phyloP scores from a whole-genome alignment of 495 filamentous ascomycete species.

The Hyaloscypha bicolor region DNA sequence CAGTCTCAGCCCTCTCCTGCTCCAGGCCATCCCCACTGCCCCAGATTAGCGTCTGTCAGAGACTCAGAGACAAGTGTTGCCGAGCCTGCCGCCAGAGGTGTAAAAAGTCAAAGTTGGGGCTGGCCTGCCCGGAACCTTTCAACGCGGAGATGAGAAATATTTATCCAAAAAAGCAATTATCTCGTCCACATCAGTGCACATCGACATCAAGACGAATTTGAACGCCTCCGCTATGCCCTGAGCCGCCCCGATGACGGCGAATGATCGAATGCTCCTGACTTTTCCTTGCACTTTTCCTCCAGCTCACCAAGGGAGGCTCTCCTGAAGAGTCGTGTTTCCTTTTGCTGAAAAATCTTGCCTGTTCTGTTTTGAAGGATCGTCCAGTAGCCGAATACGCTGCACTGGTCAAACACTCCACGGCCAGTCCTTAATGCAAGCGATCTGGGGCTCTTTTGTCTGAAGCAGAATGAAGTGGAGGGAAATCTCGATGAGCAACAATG shows the following conservation, averaged over 20 bases:
- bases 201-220: neutral
- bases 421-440: neutral
- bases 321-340: conserved; percentile 1
- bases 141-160: conserved; percentile 7
- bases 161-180: conserved; percentile 23
- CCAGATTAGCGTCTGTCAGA: conserved; percentile 22
- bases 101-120: neutral
- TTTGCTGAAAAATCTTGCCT: neutral
- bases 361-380: neutral
- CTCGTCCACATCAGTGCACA: neutral
- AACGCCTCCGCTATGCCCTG: neutral
- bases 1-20: conserved; percentile 19
- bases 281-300: conserved; percentile 10
- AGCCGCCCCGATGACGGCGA: conserved; percentile 14
- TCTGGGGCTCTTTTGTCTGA: neutral
- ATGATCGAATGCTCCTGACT: neutral
- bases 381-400: neutral
- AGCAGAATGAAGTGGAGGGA: neutral
- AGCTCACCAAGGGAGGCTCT: neutral
- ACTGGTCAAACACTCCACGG: neutral
- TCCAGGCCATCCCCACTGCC: neutral
- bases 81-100: conserved; percentile 7
- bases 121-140: neutral
- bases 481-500: neutral
- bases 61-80: conserved; percentile 3